These are phyloP conservation scores for Emergomyces africanus DNA, from an alignment of 2,329 filamentous ascomycete species.

Conservation along the genomic window DNA sequence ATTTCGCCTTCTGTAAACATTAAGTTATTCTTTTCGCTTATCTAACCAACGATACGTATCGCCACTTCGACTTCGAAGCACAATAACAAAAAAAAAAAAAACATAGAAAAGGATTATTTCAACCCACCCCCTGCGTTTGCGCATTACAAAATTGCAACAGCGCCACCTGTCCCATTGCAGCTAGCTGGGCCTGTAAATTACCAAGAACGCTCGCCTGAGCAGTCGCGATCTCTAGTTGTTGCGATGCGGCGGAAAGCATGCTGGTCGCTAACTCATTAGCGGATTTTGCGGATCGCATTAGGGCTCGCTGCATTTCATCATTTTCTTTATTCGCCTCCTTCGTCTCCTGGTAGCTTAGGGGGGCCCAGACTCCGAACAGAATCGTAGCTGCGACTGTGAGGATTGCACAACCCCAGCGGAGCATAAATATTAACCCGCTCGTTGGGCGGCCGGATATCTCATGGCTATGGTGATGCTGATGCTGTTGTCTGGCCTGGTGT, in stretches of 20 bases:
- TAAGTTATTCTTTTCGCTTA: too few relatives aligned
- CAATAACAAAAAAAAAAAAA: too few relatives aligned
- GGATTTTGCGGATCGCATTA: not conserved
- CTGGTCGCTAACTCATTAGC: not conserved
- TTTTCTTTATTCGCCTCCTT: not conserved
- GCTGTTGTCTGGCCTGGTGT: not conserved
- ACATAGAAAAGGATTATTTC: not conserved
- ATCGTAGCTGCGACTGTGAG: slow-evolving; percentile 1
- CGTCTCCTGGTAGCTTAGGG: not conserved
- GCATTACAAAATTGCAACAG: not conserved
- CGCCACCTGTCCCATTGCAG: not conserved
- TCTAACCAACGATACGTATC: too few relatives aligned
- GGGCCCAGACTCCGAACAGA: slow-evolving; percentile 2
- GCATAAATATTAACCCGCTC: not conserved
- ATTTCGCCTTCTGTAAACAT: too few relatives aligned
- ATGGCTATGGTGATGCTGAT: not conserved
- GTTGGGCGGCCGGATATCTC: not conserved
- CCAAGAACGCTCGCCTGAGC: not conserved
- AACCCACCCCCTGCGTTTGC: not conserved
- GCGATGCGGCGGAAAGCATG: not conserved
- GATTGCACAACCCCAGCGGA: not conserved
- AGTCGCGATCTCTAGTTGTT: not conserved
- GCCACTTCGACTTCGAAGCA: too few relatives aligned
- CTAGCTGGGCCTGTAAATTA: slow-evolving; percentile 1
- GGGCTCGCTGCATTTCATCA: not conserved